Evolutionary conservation across 805 yeast genomes (phyloP), one percentile per base, ranked within the genome.

Genomic region (Dipodascus geniculatus): DNA sequence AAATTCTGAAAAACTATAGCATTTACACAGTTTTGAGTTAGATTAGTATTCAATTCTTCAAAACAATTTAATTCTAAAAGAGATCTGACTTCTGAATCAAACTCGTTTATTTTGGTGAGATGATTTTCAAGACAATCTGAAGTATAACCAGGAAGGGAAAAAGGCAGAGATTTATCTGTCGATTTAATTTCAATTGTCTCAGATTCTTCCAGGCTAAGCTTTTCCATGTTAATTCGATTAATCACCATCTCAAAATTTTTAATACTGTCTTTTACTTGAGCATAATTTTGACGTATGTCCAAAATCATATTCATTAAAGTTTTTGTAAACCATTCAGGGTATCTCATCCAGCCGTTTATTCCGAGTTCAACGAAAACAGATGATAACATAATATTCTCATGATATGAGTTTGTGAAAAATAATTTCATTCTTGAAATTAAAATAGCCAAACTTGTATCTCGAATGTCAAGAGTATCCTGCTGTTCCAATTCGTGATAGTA

Each of bases 371-470:
- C 49, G 17, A 65, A 20, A 4, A 61, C 55, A 14, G 59, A 57
- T 1, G 66, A 63, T 20, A 65, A 53, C 3, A 57, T 57, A 35
- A 65, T 50, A 51, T 65, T 65, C 23, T 61, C 54, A n/a, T 64
- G 65, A 22, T 57, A 57, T 14, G 61, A 48, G 54, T 65, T 65
- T 11, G 60, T 57, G 42, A 57, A 64, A 49, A 60, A 64, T 17
- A 44, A 50, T 19, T 17, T 48, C 33, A 22, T 17, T 16, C 22
- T 23, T 17, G 20, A 54, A 22, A 14, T 16, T 6, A 42, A 20
- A 42, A 42, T 42, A n/a, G 8, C 19, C 22, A 8, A 20, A n/a
- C 11, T 11, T 31, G 16, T 31, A 31, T 31, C 38, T 31, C 16
- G 38, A 16, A 31, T 31, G 16, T 31, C 38, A 11, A n/a, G n/a